Conservation (phyloP, 2,329 filamentous ascomycete genomes). For the Fusarium sp. region DNA sequence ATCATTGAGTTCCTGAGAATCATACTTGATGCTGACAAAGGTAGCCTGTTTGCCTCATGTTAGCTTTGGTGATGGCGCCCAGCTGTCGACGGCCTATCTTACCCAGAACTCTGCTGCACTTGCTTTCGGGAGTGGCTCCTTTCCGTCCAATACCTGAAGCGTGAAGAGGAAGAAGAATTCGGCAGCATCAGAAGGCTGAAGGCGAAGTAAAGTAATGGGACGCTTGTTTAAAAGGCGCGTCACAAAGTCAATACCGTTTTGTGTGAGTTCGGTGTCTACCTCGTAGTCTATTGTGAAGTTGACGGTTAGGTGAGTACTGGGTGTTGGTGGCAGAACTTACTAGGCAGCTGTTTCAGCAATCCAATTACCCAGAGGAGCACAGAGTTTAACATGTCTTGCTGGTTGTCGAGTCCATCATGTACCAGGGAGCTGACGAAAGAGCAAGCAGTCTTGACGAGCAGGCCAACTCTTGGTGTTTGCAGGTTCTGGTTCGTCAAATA, state of each 20-base stretch:
- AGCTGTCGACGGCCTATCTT: conserved; percentile 32
- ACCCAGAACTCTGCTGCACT: conserved; percentile 82
- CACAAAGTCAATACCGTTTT: conserved; percentile 78
- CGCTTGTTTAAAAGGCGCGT: conserved; percentile 70
- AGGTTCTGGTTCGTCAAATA: conserved; percentile 69
- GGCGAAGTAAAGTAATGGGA: conserved; percentile 67
- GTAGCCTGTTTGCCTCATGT: conserved; percentile 53
- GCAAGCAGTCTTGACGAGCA: conserved; percentile 75
- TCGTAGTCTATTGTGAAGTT: conserved; percentile 65
- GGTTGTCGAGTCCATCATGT: conserved; percentile 53
- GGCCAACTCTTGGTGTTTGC: conserved; percentile 72
- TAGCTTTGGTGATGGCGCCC: neutral
- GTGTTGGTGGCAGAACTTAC: conserved; percentile 48
- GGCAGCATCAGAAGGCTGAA: conserved; percentile 64
- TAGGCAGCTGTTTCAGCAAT: conserved; percentile 69
- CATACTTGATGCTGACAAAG: conserved; percentile 60
- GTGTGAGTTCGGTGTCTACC: conserved; percentile 76
- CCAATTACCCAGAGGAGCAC: conserved; percentile 70
- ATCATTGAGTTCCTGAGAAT: conserved; percentile 54
- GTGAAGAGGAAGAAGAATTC: conserved; percentile 78
- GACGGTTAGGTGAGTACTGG: neutral
- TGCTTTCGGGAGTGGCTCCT: conserved; percentile 78
- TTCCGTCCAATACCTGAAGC: conserved; percentile 73
- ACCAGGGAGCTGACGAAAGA: conserved; percentile 72
- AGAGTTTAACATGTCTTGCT: conserved; percentile 58